These are phyloP conservation scores for Paecilomyces fulvus DNA, from an alignment of 2,329 filamentous ascomycete genomes.

Conservation along the genomic window DNA sequence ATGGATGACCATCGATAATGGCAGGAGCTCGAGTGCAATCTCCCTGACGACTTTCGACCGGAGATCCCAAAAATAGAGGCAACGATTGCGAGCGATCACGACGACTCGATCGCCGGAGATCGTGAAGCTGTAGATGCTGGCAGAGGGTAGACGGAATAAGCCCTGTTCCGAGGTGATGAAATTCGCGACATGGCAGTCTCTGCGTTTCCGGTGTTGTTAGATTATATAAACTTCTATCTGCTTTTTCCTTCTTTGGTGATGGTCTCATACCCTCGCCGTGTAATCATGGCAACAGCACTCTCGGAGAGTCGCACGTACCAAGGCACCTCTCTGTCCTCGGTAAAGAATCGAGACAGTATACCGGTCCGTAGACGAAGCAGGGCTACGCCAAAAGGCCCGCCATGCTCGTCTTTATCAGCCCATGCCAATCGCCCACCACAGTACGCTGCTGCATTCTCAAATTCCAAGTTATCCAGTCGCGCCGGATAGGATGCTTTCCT, in stretches of 20 bases:
- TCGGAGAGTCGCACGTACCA: constrained; percentile 12
- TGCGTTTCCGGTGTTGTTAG: constrained; percentile 4
- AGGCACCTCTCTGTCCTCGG: constrained; percentile 14
- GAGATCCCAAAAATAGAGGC: background rate
- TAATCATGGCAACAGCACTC: constrained; percentile 12
- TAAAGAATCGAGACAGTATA: constrained; percentile 9
- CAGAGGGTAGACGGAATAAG: constrained; percentile 20
- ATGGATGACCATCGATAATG: background rate
- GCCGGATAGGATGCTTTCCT: constrained; percentile 2
- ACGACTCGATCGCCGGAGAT: constrained; percentile 13
- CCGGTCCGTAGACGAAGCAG: constrained; percentile 9
- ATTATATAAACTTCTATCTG: background rate
- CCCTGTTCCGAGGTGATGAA: constrained; percentile 11
- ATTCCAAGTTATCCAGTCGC: background rate
- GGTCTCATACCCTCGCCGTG: constrained; percentile 17
- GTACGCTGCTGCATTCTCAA: constrained; percentile 9
- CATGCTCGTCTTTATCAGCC: constrained; percentile 4
- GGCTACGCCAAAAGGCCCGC: constrained; percentile 4
- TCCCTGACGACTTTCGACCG: background rate
- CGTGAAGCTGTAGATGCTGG: constrained; percentile 9
- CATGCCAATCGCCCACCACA: constrained; percentile 13
- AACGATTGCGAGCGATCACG: background rate
- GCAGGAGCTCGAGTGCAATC: background rate
- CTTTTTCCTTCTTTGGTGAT: too few species aligned
- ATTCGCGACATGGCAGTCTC: constrained; percentile 25